Base-by-base conservation (phyloP, 2,329 filamentous ascomycete species). In the Arthrobotrys iridis region DNA sequence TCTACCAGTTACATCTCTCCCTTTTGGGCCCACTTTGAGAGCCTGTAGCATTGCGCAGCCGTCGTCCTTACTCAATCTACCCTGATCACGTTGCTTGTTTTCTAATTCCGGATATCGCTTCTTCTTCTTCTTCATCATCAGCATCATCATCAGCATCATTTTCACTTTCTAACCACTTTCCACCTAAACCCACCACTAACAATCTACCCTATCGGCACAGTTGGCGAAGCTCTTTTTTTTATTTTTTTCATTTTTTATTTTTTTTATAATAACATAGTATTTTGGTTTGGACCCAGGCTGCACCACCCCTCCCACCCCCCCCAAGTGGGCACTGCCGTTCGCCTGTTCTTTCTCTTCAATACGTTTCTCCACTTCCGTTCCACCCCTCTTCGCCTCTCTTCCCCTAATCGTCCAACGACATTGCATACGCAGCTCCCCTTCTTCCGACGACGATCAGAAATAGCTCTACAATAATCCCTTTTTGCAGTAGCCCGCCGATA, bases 21-120 rank as follows among this genome's bases (percentile, higher is more conserved):
- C 15, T 11, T 15, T 22, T 13, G 33, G 48, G 65, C 48, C 59
- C 65, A 58, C 57, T 71, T 33, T 28, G 48, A 52, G 45, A 55
- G 65, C 64, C 45, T 45, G 28, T 48, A 52, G 45, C 37, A 62
- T 75, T 68, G 70, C 70, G 63, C 64, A 62, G 71, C 63, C 40
- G 40, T 55, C 52, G 50, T 55, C 50, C 62, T 60, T 74, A 10
- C 60, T 41, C 55, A 55, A 60, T 68, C 43, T 63, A 30, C 26
- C 55, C 43, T 58, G 62, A 67, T 67, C 62, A 72, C 67, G 67
- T 72, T 66, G 68, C 60, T 67, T 52, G 62, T 75, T 55, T 55
- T 75, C 71, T 75, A 75, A 66, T 68, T 68, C 63, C 35, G 60
- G 70, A 67, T 43, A 74, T 55, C 45, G 45, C 28, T 45, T 33